Conservation (phyloP, 257 asterid species). For the Echium plantagineum region DNA sequence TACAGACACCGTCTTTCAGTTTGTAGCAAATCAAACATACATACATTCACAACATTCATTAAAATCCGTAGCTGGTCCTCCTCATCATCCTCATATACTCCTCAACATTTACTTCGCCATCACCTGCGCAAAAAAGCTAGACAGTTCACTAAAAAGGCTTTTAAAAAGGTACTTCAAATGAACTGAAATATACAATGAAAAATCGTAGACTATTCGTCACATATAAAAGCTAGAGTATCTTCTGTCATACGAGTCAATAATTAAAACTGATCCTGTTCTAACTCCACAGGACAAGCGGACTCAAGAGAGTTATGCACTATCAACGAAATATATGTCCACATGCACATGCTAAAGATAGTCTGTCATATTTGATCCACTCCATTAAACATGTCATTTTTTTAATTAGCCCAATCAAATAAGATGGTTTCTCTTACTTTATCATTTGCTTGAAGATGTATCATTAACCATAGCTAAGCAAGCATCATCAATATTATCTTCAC, state of each 20-base stretch:
- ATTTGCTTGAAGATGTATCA: too few species aligned
- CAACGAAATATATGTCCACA: neutral
- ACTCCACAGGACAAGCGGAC: too few species aligned
- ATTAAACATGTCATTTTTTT: neutral
- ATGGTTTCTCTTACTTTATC: neutral
- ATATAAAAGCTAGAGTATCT: neutral
- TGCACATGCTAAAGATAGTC: neutral
- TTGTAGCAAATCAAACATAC: neutral
- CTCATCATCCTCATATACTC: conserved; percentile 94
- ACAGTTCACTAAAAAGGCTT: neutral
- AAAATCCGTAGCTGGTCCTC: conserved; percentile 65
- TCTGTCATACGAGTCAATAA: too few species aligned
- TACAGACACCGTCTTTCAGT: neutral
- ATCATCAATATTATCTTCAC: too few species aligned
- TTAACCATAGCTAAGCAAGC: too few species aligned
- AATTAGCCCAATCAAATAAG: neutral
- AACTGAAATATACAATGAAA: neutral
- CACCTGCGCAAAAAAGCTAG: conserved; percentile 38
- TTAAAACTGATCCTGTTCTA: too few species aligned
- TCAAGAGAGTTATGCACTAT: neutral
- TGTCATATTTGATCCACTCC: neutral
- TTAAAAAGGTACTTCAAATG: conserved; percentile 1
- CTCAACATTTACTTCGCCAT: conserved; percentile 75
- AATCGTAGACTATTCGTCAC: neutral
- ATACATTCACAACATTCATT: neutral